phyloP scores from a whole-genome alignment of 306 rosid genomes.

The Cicer bijugum region DNA sequence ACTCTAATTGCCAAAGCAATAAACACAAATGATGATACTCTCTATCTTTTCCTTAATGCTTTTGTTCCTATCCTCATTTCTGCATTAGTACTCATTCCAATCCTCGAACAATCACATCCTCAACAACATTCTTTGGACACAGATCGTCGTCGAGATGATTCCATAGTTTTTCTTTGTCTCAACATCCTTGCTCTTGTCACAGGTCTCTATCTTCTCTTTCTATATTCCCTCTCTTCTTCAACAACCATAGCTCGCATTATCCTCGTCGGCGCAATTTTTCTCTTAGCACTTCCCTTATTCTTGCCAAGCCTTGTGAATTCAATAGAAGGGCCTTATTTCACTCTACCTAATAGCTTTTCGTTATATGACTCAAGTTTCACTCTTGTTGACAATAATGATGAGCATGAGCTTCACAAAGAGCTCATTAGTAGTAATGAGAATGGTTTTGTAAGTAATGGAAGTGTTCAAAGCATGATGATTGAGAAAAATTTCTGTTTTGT shows the following conservation, averaged over 20 bases:
- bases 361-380: slow-evolving; percentile 39
- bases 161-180: slow-evolving; percentile 58
- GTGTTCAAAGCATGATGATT: slow-evolving; percentile 5
- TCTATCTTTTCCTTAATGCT: slow-evolving; percentile 75
- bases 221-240: slow-evolving; percentile 50
- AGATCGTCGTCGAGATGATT: slow-evolving; percentile 36
- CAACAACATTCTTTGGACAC: slow-evolving; percentile 42
- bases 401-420: slow-evolving; percentile 55
- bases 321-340: slow-evolving; percentile 43
- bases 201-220: slow-evolving; percentile 71
- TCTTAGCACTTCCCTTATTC: slow-evolving; percentile 54
- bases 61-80: slow-evolving; percentile 66
- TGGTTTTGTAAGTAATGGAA: neutral
- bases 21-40: slow-evolving; percentile 50
- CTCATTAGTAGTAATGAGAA: slow-evolving; percentile 44
- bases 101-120: slow-evolving; percentile 53
- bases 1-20: slow-evolving; percentile 71
- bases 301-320: slow-evolving; percentile 55
- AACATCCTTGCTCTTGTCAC: slow-evolving; percentile 67
- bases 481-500: slow-evolving; percentile 46
- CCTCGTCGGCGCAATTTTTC: slow-evolving; percentile 62
- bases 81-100: slow-evolving; percentile 53
- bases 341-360: slow-evolving; percentile 24
- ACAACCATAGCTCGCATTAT: slow-evolving; percentile 48
- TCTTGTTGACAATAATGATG: slow-evolving; percentile 33